Evolutionary conservation across 2,329 filamentous ascomycete species (phyloP).

Genomic region (Coniochaeta ligniaria): DNA sequence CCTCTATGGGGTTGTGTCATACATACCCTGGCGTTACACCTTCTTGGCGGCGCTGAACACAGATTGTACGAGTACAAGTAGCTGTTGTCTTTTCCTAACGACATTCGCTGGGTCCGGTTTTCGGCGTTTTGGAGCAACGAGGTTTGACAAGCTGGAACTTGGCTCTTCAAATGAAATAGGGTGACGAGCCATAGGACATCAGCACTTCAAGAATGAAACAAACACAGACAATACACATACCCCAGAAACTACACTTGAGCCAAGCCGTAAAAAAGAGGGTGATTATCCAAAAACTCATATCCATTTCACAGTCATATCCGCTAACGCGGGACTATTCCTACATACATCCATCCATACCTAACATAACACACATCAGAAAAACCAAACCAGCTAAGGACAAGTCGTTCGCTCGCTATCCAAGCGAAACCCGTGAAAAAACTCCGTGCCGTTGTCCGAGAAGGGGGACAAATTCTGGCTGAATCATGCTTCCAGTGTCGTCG

Average conservation of each 20-base stretch:
- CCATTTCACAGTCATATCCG: background rate
- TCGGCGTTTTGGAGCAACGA: too few species aligned
- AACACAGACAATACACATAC: background rate
- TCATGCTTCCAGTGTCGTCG: background rate
- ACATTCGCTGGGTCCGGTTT: too few species aligned
- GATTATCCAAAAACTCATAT: background rate
- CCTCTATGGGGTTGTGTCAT: too few species aligned
- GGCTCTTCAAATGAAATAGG: too few species aligned
- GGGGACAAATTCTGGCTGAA: background rate
- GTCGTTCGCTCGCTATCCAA: background rate
- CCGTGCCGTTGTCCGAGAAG: background rate
- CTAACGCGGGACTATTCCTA: background rate
- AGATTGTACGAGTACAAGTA: too few species aligned
- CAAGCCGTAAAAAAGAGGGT: too few species aligned
- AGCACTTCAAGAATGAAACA: background rate
- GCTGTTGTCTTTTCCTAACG: too few species aligned
- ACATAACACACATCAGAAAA: background rate
- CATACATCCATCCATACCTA: background rate
- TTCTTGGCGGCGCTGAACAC: too few species aligned
- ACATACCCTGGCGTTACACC: too few species aligned
- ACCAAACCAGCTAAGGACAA: too few species aligned
- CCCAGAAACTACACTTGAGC: background rate
- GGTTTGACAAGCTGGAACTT: too few species aligned
- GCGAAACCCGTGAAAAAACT: background rate
- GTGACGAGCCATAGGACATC: background rate